phyloP scores from a whole-genome alignment of 2,329 filamentous ascomycete species.

The Thielaviopsis populi region DNA sequence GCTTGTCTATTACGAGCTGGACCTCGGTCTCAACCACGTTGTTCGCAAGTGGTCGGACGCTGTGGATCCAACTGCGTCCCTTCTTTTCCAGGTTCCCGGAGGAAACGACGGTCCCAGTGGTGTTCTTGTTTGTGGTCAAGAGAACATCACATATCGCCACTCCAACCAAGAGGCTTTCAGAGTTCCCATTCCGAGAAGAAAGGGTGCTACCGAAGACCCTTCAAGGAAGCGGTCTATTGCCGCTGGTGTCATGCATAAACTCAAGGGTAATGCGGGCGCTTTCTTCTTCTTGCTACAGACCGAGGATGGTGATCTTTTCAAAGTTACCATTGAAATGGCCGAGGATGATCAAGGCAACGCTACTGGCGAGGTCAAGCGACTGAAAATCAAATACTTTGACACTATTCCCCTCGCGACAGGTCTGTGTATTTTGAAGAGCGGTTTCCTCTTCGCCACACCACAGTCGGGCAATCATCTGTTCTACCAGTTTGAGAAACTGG shows the following conservation, averaged over 20 bases:
- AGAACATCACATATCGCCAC: conserved; percentile 93
- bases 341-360: conserved; percentile 64
- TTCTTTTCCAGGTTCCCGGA: conserved; percentile 89
- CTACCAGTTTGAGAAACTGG: conserved; percentile 94
- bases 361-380: conserved; percentile 63
- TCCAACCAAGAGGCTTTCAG: conserved; percentile 84
- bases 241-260: conserved; percentile 90
- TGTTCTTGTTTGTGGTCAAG: conserved; percentile 85
- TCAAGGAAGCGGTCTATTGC: conserved; percentile 77
- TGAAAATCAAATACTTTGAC: conserved; percentile 97
- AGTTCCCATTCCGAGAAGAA: conserved; percentile 73
- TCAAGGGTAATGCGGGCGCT: conserved; percentile 64
- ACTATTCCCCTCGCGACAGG: conserved; percentile 80
- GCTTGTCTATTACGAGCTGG: conserved; percentile 93
- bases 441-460: conserved; percentile 82
- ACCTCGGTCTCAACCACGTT: conserved; percentile 92
- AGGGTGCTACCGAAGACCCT: conserved; percentile 81
- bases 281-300: conserved; percentile 97
- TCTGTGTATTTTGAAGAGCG: conserved; percentile 86
- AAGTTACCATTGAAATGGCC: conserved; percentile 82
- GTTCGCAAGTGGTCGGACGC: conserved; percentile 92
- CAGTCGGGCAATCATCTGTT: conserved; percentile 90
- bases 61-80: conserved; percentile 75
- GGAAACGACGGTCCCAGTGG: conserved; percentile 88
- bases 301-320: conserved; percentile 97